Conservation (phyloP, 2,329 filamentous ascomycete species). For the Monilinia laxa region DNA sequence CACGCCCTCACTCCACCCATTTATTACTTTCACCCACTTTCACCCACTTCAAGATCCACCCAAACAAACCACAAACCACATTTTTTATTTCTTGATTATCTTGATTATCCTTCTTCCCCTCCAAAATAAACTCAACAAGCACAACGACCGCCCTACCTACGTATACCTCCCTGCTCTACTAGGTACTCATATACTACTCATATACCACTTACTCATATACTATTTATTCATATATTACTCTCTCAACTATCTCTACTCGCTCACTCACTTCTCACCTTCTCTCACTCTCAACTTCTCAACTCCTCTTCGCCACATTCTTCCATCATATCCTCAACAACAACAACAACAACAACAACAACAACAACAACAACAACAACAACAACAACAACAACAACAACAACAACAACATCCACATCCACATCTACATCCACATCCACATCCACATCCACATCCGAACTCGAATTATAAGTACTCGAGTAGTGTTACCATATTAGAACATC, state of each 20-base stretch:
- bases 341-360: no score
- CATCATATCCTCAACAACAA: neutral
- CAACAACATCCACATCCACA: neutral
- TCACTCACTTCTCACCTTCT: neutral
- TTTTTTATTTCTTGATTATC: constrained; percentile 17
- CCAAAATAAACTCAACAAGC: neutral
- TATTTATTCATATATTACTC: no score
- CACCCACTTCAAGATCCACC: neutral
- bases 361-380: neutral
- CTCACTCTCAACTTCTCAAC: neutral
- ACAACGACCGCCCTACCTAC: no score
- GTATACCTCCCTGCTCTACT: no score
- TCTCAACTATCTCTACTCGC: neutral
- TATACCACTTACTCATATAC: no score
- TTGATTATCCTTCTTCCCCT: constrained; percentile 5
- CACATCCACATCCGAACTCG: neutral
- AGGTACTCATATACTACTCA: no score
- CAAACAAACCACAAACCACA: neutral
- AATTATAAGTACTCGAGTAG: neutral
- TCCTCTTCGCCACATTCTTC: constrained; percentile 6
- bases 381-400: no score
- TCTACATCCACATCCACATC: neutral
- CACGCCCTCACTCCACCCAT: neutral
- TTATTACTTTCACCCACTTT: neutral
- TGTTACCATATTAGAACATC: neutral